Percentiles rank a stretch among this genome's conserved stretches.
Evolutionary conservation across 129 eudicot species (phyloP).

Genomic region (Centaurea solstitialis): DNA sequence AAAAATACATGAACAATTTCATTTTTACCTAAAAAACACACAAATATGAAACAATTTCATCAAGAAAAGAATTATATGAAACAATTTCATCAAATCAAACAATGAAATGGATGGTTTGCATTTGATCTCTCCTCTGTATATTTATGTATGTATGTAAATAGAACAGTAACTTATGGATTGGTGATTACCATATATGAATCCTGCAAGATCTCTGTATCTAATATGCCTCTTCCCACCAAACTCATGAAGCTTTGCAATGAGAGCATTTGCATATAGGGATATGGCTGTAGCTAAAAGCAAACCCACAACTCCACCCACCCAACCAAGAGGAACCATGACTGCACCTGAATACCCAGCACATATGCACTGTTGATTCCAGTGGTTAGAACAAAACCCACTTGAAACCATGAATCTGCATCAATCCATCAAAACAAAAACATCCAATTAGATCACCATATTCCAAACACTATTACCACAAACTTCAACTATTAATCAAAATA

Average conservation of each 20-base stretch:
- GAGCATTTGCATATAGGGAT: slow-evolving; percentile 81
- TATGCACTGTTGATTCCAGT: slow-evolving; percentile 95
- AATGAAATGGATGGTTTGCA: too few relatives aligned
- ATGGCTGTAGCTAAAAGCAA: slow-evolving; percentile 63
- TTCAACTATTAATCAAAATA: background rate
- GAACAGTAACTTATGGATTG: background rate
- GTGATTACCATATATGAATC: slow-evolving; percentile 76
- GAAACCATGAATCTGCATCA: slow-evolving; percentile 95
- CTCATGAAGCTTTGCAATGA: slow-evolving; percentile 89
- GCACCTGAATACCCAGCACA: slow-evolving; percentile 83
- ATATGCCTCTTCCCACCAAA: slow-evolving; percentile 92
- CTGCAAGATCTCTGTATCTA: slow-evolving; percentile 98
- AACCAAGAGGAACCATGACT: slow-evolving; percentile 94
- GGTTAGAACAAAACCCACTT: slow-evolving; percentile 90
- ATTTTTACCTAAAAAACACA: background rate
- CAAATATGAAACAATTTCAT: too few relatives aligned
- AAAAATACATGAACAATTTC: too few relatives aligned
- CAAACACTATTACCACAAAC: background rate
- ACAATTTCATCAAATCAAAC: too few relatives aligned
- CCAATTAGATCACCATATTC: background rate
- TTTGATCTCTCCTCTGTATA: too few relatives aligned
- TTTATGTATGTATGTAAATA: background rate
- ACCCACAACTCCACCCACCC: slow-evolving; percentile 92
- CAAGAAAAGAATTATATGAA: too few relatives aligned
- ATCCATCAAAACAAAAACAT: background rate